A percentile compares a stretch with the other conserved stretches of the same genome.
Conservation (phyloP, 1,139 yeast species). For the Nakaseomyces nivariensis region DNA sequence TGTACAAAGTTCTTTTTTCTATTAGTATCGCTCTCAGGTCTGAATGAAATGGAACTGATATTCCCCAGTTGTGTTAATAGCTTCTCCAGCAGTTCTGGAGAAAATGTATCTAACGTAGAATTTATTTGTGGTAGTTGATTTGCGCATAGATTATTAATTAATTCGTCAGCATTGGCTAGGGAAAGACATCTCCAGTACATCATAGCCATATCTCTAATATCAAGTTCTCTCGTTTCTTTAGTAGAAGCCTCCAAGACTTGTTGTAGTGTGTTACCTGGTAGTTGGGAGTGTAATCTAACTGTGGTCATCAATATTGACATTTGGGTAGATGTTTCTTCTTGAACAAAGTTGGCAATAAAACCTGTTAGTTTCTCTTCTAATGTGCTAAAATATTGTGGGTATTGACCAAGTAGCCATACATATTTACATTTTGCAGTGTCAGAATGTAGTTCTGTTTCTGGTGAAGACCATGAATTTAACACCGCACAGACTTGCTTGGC, state of each 20-base stretch:
- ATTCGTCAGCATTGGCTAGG: conserved; percentile 33
- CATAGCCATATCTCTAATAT: conserved; percentile 88
- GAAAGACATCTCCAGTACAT: conserved; percentile 90
- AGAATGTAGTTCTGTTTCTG: conserved; percentile 19
- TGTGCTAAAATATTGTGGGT: conserved; percentile 61
- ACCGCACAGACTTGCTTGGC: conserved; percentile 21
- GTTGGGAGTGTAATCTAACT: conserved; percentile 50
- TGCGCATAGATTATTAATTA: conserved; percentile 22
- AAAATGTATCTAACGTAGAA: conserved; percentile 61
- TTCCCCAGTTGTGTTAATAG: conserved; percentile 72
- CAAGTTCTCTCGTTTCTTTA: conserved; percentile 75
- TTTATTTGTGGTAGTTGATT: conserved; percentile 61
- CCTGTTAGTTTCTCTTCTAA: conserved; percentile 36
- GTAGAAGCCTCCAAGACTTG: conserved; percentile 69
- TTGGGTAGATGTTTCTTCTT: conserved; percentile 69
- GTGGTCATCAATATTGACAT: conserved; percentile 65
- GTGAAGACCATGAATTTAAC: conserved; percentile 23
- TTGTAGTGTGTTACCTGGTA: conserved; percentile 49
- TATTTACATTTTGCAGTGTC: conserved; percentile 35
- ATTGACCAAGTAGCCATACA: conserved; percentile 85
- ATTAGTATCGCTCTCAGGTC: conserved; percentile 58
- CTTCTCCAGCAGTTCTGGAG: conserved; percentile 57
- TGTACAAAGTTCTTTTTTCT: conserved; percentile 29
- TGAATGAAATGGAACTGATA: conserved; percentile 81
- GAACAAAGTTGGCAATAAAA: conserved; percentile 55